These are phyloP conservation scores for Pseudonectria buxi DNA, from an alignment of 2,329 filamentous ascomycete species.

Conservation along the genomic window DNA sequence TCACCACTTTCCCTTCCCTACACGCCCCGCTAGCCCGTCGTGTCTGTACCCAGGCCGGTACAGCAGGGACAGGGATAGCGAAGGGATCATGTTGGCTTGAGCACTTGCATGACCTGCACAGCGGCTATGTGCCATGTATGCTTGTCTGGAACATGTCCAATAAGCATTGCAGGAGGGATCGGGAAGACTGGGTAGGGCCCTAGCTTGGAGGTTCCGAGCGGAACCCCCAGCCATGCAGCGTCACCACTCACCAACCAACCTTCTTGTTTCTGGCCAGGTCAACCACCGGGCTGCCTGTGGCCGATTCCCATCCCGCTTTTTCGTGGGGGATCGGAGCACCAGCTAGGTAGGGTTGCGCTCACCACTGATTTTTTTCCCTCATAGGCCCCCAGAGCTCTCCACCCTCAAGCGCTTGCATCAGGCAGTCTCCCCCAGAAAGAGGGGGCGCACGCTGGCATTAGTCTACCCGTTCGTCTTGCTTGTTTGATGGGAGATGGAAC, in stretches of 20 bases:
- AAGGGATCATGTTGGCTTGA: slow-evolving; percentile 27
- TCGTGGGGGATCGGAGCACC: slow-evolving; percentile 13
- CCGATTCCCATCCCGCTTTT: slow-evolving; percentile 7
- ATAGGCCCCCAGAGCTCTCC: slow-evolving; percentile 12
- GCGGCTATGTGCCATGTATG: slow-evolving; percentile 32
- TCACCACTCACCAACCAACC: slow-evolving; percentile 7
- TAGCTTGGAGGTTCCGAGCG: slow-evolving; percentile 24
- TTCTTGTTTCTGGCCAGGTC: slow-evolving; percentile 11
- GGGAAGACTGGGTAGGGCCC: slow-evolving; percentile 21
- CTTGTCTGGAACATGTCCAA: slow-evolving; percentile 30
- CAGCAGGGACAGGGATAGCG: slow-evolving; percentile 16
- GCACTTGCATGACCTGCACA: slow-evolving; percentile 36
- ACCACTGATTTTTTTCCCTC: slow-evolving; percentile 19
- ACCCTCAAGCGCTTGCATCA: slow-evolving; percentile 3
- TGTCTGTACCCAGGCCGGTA: neutral
- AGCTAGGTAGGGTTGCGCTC: slow-evolving; percentile 14
- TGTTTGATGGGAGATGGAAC: slow-evolving; percentile 23
- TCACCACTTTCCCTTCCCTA: slow-evolving; percentile 22
- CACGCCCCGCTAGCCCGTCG: slow-evolving; percentile 13
- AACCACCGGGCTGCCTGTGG: slow-evolving; percentile 9
- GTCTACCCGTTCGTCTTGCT: slow-evolving; percentile 25
- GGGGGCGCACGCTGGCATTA: slow-evolving; percentile 26
- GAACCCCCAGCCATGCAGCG: slow-evolving; percentile 17
- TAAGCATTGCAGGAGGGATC: slow-evolving; percentile 17
- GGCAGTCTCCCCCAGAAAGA: slow-evolving; percentile 7